These are phyloP conservation scores for Coemansia sp. DNA, from an alignment of 192 early-diverging fungal species.

Conservation along the genomic window DNA sequence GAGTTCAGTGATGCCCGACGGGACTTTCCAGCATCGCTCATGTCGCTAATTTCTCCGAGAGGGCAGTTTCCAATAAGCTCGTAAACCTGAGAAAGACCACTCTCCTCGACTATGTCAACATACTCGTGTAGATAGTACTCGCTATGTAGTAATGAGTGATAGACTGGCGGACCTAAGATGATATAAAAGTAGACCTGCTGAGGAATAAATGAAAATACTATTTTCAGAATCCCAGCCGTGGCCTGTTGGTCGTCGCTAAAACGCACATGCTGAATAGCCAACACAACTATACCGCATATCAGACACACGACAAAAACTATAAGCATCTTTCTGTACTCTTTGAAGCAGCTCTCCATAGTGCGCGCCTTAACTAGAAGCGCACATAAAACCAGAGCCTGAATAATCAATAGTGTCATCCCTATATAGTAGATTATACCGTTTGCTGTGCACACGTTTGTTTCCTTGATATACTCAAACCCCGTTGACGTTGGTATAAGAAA, in stretches of 20 bases:
- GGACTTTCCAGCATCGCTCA: slow-evolving; percentile 24
- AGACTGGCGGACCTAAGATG: slow-evolving; percentile 31
- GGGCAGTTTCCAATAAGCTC: slow-evolving; percentile 35
- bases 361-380: slow-evolving; percentile 32
- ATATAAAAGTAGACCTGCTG: slow-evolving; percentile 44
- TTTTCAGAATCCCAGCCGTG: slow-evolving; percentile 16
- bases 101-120: slow-evolving; percentile 22
- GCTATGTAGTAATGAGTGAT: slow-evolving; percentile 13
- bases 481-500: slow-evolving; percentile 17
- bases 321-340: slow-evolving; percentile 25
- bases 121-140: slow-evolving; percentile 26
- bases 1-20: neutral
- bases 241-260: slow-evolving; percentile 17
- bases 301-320: slow-evolving; percentile 12
- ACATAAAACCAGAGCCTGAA: slow-evolving; percentile 20
- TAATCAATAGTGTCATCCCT: slow-evolving; percentile 21
- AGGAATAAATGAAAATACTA: slow-evolving; percentile 25
- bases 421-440: slow-evolving; percentile 24
- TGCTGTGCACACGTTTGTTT: slow-evolving; percentile 25
- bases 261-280: slow-evolving; percentile 26
- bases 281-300: slow-evolving; percentile 16
- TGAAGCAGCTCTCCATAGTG: slow-evolving; percentile 37
- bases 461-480: slow-evolving; percentile 24
- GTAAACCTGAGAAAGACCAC: slow-evolving; percentile 31
- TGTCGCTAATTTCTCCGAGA: slow-evolving; percentile 29